Evolutionary conservation across 2,329 filamentous ascomycete species (phyloP).

Genomic region (Nigrospora sphaerica): DNA sequence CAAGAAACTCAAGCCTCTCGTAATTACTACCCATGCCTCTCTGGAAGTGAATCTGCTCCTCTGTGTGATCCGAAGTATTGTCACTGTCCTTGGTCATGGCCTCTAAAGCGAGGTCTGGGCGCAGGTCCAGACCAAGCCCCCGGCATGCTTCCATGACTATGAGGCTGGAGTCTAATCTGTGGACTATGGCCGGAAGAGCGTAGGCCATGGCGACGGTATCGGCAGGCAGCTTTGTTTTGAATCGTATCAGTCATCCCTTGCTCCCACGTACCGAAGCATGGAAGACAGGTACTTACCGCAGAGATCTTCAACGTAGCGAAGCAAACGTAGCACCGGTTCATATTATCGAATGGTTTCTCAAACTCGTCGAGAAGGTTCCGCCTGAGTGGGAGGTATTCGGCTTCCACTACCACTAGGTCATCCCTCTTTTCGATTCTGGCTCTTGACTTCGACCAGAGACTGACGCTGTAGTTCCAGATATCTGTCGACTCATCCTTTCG

Average conservation of each 20-base stretch:
- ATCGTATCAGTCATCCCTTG: background rate
- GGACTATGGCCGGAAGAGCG: slow-evolving; percentile 75
- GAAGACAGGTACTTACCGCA: slow-evolving; percentile 43
- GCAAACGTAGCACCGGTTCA: slow-evolving; percentile 58
- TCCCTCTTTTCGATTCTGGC: slow-evolving; percentile 45
- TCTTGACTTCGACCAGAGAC: slow-evolving; percentile 59
- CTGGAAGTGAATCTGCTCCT: slow-evolving; percentile 66
- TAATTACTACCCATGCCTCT: slow-evolving; percentile 91
- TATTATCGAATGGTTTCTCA: slow-evolving; percentile 40
- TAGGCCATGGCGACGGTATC: slow-evolving; percentile 67
- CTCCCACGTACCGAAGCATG: background rate
- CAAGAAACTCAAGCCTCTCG: slow-evolving; percentile 87
- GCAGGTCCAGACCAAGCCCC: slow-evolving; percentile 56
- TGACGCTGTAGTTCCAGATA: slow-evolving; percentile 81
- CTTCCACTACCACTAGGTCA: slow-evolving; percentile 76
- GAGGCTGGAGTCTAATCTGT: slow-evolving; percentile 73
- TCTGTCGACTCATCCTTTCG: slow-evolving; percentile 33
- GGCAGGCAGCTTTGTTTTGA: slow-evolving; percentile 50
- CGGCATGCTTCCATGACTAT: slow-evolving; percentile 71
- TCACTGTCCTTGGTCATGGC: slow-evolving; percentile 91
- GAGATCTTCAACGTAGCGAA: slow-evolving; percentile 74
- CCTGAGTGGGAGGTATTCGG: slow-evolving; percentile 66
- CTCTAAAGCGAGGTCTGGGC: slow-evolving; percentile 68
- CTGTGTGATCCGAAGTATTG: slow-evolving; percentile 66
- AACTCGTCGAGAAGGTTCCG: slow-evolving; percentile 75